Percentiles rank a stretch among this genome's conserved stretches.
phyloP scores from a whole-genome alignment of 75 land plant species.

The Pseudotsuga menziesii region DNA sequence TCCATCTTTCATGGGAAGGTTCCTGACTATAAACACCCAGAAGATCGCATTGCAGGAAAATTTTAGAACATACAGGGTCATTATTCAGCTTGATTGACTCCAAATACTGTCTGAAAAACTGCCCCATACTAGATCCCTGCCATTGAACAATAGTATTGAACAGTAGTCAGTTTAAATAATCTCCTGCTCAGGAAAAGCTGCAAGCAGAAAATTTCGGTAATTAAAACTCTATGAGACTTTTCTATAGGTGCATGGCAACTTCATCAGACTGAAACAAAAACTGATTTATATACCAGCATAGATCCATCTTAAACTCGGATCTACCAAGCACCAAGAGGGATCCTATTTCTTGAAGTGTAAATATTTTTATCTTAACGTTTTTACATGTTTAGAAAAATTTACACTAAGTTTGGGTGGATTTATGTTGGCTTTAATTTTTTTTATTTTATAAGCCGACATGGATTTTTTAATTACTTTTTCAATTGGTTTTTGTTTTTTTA shows the following conservation, averaged over 20 bases:
- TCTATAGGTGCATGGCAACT: not conserved
- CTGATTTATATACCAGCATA: not conserved
- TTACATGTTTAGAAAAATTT: too few relatives aligned
- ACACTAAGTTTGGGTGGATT: too few relatives aligned
- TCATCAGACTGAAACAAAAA: not conserved
- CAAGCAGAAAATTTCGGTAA: not conserved
- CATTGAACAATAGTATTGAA: not conserved
- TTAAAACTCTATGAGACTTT: not conserved
- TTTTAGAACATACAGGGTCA: conserved; percentile 45
- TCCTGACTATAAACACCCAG: conserved; percentile 5
- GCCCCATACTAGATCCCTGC: conserved; percentile 97
- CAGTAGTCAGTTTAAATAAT: not conserved
- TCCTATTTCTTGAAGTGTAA: too few relatives aligned
- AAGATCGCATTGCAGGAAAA: not conserved
- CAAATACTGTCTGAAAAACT: conserved; percentile 85
- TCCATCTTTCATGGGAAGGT: not conserved
- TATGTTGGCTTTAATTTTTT: too few relatives aligned
- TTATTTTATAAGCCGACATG: too few relatives aligned
- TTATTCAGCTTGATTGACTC: conserved; percentile 95
- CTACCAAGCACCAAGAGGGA: too few relatives aligned
- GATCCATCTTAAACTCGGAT: too few relatives aligned
- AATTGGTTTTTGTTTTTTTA: too few relatives aligned
- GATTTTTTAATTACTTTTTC: too few relatives aligned
- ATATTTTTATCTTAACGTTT: too few relatives aligned
- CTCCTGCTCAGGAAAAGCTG: not conserved